Percentiles rank a stretch among this genome's conserved stretches.
These are phyloP conservation scores for Monosporozyma aerobia DNA, from an alignment of 805 yeast species.

Conservation along the genomic window DNA sequence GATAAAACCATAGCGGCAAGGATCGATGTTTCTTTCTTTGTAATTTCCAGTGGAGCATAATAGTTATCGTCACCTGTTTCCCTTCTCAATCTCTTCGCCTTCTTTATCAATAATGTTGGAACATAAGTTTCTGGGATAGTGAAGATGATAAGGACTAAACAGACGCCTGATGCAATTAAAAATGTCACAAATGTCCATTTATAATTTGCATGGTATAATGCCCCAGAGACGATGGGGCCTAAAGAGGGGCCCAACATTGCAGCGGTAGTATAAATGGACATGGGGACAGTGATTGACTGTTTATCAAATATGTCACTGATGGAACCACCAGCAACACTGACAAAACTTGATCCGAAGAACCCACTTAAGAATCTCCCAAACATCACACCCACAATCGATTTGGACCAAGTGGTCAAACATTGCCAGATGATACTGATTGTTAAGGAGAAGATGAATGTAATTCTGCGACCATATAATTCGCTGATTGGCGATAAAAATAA, in stretches of 20 bases:
- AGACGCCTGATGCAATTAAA: conserved; percentile 52
- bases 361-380: conserved; percentile 63
- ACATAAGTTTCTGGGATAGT: conserved; percentile 60
- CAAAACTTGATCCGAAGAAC: conserved; percentile 63
- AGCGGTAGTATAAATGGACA: conserved; percentile 55
- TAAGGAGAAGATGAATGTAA: conserved; percentile 51
- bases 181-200: conserved; percentile 65
- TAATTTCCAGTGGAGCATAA: conserved; percentile 31
- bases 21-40: conserved; percentile 36
- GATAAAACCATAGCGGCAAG: conserved; percentile 36
- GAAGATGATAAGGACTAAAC: conserved; percentile 36
- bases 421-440: conserved; percentile 51
- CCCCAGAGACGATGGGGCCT: conserved; percentile 58
- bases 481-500: conserved; percentile 57
- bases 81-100: conserved; percentile 43
- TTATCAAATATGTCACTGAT: conserved; percentile 62
- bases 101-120: conserved; percentile 40
- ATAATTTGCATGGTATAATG: conserved; percentile 42
- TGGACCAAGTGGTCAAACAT: conserved; percentile 46
- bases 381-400: conserved; percentile 53
- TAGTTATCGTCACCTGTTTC: conserved; percentile 46
- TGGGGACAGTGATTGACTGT: conserved; percentile 54
- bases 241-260: conserved; percentile 64
- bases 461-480: conserved; percentile 54
- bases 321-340: conserved; percentile 71